These are phyloP conservation scores for Neopestalotiopsis sp. DNA, from an alignment of 2,329 filamentous ascomycete species.

Conservation along the genomic window DNA sequence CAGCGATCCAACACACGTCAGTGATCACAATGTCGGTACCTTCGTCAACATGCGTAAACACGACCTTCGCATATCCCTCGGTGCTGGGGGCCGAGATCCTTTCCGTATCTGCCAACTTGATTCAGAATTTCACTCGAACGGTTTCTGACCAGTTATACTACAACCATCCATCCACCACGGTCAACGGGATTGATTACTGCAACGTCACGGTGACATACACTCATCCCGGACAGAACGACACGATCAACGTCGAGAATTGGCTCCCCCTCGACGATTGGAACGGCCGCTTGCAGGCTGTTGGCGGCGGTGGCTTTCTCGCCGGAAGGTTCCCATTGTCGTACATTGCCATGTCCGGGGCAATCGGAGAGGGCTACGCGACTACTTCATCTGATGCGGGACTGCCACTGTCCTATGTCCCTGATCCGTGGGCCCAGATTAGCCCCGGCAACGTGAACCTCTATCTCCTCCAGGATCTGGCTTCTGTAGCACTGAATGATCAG, in stretches of 20 bases:
- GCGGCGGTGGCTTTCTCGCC: slow-evolving; percentile 36
- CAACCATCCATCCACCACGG: not conserved
- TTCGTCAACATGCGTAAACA: not conserved
- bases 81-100: not conserved
- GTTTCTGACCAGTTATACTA: not conserved
- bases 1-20: no score
- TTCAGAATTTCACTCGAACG: not conserved
- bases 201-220: slow-evolving; percentile 7
- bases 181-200: slow-evolving; percentile 4
- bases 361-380: slow-evolving; percentile 32
- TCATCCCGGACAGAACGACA: slow-evolving; percentile 7
- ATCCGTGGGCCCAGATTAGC: slow-evolving; percentile 23
- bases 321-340: slow-evolving; percentile 27
- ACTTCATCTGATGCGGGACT: slow-evolving; percentile 33
- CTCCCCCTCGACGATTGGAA: slow-evolving; percentile 30
- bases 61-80: not conserved
- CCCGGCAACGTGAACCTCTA: slow-evolving; percentile 32
- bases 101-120: not conserved
- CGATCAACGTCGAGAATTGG: not conserved
- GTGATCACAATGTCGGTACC: no score
- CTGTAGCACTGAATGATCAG: slow-evolving; percentile 33
- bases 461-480: slow-evolving; percentile 31
- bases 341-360: slow-evolving; percentile 24
- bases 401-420: slow-evolving; percentile 14
- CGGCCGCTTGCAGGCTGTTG: slow-evolving; percentile 33